Conservation (phyloP, 441 rosid species). For the Arabidopsis hybrid region DNA sequence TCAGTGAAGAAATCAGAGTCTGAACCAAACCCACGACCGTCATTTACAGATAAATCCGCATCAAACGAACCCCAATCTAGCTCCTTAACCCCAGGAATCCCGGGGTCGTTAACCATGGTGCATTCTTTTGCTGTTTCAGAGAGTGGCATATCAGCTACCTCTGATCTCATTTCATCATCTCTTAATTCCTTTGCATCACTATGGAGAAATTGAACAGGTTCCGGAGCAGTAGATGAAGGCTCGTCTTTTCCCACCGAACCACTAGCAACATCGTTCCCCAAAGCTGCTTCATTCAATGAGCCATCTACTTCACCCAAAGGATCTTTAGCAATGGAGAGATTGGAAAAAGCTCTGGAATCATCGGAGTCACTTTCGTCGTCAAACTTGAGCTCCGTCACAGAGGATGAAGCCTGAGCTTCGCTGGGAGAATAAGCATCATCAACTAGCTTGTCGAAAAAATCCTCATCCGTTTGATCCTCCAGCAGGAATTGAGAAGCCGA, state of each 20-base stretch:
- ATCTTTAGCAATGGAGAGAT: slow-evolving; percentile 50
- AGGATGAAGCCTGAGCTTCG: slow-evolving; percentile 38
- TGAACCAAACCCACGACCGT: slow-evolving; percentile 54
- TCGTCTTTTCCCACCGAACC: slow-evolving; percentile 23
- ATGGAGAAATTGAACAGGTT: slow-evolving; percentile 30
- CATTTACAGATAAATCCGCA: slow-evolving; percentile 62
- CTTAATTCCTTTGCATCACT: slow-evolving; percentile 38
- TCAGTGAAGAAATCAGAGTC: slow-evolving; percentile 73
- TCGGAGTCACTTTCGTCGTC: slow-evolving; percentile 62
- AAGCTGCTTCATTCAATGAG: slow-evolving; percentile 19
- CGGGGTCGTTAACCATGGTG: slow-evolving; percentile 40
- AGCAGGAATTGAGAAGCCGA: slow-evolving; percentile 72
- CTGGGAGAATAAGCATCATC: slow-evolving; percentile 68
- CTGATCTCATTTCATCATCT: slow-evolving; percentile 45
- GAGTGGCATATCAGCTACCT: slow-evolving; percentile 46
- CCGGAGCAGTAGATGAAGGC: slow-evolving; percentile 35
- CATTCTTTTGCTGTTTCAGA: slow-evolving; percentile 36
- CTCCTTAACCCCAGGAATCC: slow-evolving; percentile 67
- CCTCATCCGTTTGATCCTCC: slow-evolving; percentile 99
- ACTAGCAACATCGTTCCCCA: slow-evolving; percentile 28
- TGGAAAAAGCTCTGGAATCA: slow-evolving; percentile 64
- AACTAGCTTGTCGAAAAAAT: slow-evolving; percentile 94
- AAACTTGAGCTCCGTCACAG: slow-evolving; percentile 25
- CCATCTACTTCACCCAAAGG: slow-evolving; percentile 37
- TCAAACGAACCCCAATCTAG: slow-evolving; percentile 90